Base-by-base conservation (phyloP, 371 early-diverging fungal species). In the Sporodiniella umbellata region DNA sequence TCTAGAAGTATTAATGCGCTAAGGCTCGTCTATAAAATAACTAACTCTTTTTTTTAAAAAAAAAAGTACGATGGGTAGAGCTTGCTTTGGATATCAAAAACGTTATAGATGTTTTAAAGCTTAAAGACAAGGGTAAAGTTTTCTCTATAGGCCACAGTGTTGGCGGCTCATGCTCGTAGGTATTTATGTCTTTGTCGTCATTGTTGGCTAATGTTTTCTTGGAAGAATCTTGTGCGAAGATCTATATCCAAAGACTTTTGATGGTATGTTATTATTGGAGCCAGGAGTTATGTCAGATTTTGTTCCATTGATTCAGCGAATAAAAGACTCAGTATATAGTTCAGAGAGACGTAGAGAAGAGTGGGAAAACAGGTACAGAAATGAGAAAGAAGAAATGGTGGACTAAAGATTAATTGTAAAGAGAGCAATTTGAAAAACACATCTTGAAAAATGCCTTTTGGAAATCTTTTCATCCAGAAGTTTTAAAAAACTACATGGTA, bases 111-210 rank as follows among this genome's bases (percentile, higher is more conserved):
- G 30, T 52, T 15, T 47, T 68, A 42, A 55, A 51, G 2, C 39
- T 75, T 12, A 56, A 59, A 21, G 26, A 19, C n/a, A 31, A 38
- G 8, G 60, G 62, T 42, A 47, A 47, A 22, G 33, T 75, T n/a
- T 48, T 75, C 38, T 66, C 69, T 21, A 44, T 75, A 25, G 72
- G 75, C 2, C 76, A 75, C 42, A 67, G 70, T 23, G 65, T 72
- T 48, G 75, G 75, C 22, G 75, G 62, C 18, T 67, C 70, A 8
- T 54, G 62, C 19, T 68, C 68, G 74, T 70, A 60, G 42, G 66
- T 21, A 14, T n/a, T n/a, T n/a, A n/a, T n/a, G n/a, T n/a, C n/a
- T n/a, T n/a, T n/a, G n/a, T n/a, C n/a, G n/a, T n/a, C n/a, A n/a
- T n/a, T n/a, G n/a, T 7, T 6, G 15, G 25, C 18, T 1, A 15